These are phyloP conservation scores for Trichoderma virens DNA, from an alignment of 495 filamentous ascomycete genomes.

Conservation along the genomic window DNA sequence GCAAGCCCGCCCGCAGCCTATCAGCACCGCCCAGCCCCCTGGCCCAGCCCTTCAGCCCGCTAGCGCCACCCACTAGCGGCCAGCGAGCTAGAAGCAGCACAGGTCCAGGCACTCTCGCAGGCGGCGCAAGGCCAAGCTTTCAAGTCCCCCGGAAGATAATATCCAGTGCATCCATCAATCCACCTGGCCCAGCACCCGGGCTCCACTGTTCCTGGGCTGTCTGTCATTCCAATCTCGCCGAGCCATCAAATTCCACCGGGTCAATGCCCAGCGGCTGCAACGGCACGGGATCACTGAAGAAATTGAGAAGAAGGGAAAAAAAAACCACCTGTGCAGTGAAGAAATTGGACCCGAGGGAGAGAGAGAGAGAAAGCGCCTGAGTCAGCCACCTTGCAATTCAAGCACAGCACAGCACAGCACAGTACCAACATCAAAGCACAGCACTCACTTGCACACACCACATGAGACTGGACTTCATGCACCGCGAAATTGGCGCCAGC, in stretches of 20 bases:
- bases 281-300: neutral
- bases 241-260: neutral
- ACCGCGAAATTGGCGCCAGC: too few relatives aligned
- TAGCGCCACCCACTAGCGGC: neutral
- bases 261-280: neutral
- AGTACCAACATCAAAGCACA: too few relatives aligned
- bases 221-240: neutral
- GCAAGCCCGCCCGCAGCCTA: neutral
- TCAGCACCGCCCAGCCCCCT: neutral
- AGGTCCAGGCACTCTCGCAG: neutral
- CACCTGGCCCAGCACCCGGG: neutral
- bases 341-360: too few relatives aligned
- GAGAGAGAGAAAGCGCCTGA: too few relatives aligned
- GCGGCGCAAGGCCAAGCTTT: neutral
- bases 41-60: neutral
- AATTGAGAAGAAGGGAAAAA: too few relatives aligned
- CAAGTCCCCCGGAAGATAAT: neutral
- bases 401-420: too few relatives aligned
- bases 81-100: neutral
- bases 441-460: too few relatives aligned
- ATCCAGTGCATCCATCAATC: neutral
- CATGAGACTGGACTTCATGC: too few relatives aligned
- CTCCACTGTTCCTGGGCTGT: neutral
- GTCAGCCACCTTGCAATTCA: too few relatives aligned
- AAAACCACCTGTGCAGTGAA: too few relatives aligned